Evolutionary conservation across 495 filamentous ascomycete species (phyloP), one percentile per base, ranked within the genome.

Genomic region (Bathelium albidoporum): DNA sequence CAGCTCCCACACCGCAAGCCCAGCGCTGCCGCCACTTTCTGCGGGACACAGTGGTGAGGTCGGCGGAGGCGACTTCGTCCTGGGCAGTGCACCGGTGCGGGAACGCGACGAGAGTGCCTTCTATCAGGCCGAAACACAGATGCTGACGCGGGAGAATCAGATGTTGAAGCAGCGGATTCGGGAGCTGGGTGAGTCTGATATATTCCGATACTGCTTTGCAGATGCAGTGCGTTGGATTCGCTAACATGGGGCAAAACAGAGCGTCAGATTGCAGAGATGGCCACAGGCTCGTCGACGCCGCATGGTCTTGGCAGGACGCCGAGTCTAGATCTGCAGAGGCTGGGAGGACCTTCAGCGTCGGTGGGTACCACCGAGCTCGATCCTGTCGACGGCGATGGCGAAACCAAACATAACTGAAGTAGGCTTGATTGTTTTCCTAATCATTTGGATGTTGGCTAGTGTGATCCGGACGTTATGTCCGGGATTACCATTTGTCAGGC

Each of bases 51-150:
- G 59, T 65, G 59, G 69, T 60, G 49, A 59, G 1, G 59, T 52
- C 0, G 32, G 55, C 18, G 60, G 45, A 11, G 62, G 62, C 20
- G 68, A 70, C 60, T 70, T 68, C 43, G n/a, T 65, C 58, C 62
- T 67, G 2, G 62, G 60, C 31, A 18, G 11, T 7, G 12, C 60
- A 11, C 20, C 12, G 20, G 29, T n/a, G 65, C 55, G 66, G 10
- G 61, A 65, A n/a, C 26, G 89, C 28, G 90, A 95, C 71, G 92
- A 96, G 71, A 84, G 82, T 65, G 85, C 89, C 18, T 96, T 90
- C 73, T 95, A 96, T 66, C 91, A 96, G 73, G 90, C 92, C 2
- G 94, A 98, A 75, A 91, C 90, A 2, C 85, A 89, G 68, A 93
- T 85, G 78, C 76, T 98, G 65, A 81, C 83, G 22, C 80, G 94